Conservation (phyloP, 352 stramenopile genomes). For the Phytophthora megakarya region DNA sequence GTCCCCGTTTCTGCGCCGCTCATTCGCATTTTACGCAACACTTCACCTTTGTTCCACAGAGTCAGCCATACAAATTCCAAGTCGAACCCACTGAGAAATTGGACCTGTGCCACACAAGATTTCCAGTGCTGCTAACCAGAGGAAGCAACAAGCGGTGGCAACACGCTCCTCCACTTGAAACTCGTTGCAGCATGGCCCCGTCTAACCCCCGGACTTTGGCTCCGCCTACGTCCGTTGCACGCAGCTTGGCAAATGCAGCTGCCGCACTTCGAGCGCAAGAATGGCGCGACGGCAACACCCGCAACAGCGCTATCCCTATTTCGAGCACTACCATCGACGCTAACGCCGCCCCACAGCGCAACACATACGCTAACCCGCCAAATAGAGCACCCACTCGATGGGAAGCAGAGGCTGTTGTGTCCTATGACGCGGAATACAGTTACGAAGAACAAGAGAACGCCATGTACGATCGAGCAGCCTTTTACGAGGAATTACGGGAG, state of each 20-base stretch:
- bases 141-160: background rate
- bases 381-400: background rate
- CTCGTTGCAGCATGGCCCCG: background rate
- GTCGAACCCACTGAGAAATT: conserved; percentile 8
- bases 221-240: conserved; percentile 14
- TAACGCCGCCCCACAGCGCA: background rate
- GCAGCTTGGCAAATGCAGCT: conserved; percentile 22
- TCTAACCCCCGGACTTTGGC: background rate
- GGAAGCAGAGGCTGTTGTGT: background rate
- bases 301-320: background rate
- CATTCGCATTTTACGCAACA: conserved; percentile 23
- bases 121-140: background rate
- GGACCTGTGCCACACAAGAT: conserved; percentile 5
- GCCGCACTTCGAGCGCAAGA: conserved; percentile 29
- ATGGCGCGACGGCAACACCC: conserved; percentile 2
- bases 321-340: background rate
- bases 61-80: conserved; percentile 17
- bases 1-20: conserved; percentile 4
- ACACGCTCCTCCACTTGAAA: background rate
- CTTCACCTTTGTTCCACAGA: background rate
- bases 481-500: conserved; percentile 29
- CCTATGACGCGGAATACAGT: background rate
- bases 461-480: conserved; percentile 11
- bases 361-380: background rate
- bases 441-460: background rate